Percentiles rank a stretch among this genome's conserved stretches.
Conservation (phyloP, 148 eudicot species). For the Euryodendron excelsum region DNA sequence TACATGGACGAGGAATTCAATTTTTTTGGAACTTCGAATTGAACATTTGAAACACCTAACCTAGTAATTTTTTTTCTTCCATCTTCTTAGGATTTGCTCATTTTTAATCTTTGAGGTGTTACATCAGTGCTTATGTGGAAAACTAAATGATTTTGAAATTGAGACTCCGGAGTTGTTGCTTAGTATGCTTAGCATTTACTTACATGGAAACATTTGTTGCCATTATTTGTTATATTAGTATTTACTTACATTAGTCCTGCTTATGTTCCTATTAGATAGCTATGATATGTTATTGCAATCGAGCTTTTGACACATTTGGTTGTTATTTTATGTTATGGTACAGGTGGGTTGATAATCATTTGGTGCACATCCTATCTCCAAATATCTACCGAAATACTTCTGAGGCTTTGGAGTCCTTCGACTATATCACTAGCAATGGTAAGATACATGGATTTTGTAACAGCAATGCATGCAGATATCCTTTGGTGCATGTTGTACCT, state of each 20-base stretch:
- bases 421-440: slow-evolving; percentile 72
- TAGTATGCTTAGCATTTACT: neutral
- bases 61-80: too few species aligned
- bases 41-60: neutral
- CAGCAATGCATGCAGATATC: neutral
- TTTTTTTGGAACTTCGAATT: neutral
- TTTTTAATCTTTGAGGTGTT: too few species aligned
- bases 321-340: neutral
- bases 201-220: neutral
- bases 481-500: neutral
- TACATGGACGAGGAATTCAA: neutral
- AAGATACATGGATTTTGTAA: slow-evolving; percentile 5
- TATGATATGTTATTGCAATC: neutral
- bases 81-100: too few species aligned
- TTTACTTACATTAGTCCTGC: neutral
- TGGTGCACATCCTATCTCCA: slow-evolving; percentile 75
- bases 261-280: neutral
- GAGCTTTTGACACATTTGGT: neutral
- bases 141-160: neutral
- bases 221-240: neutral
- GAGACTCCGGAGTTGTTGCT: neutral
- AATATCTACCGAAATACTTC: slow-evolving; percentile 65
- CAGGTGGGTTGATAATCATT: slow-evolving; percentile 74
- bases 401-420: slow-evolving; percentile 76
- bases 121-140: too few species aligned